Evolutionary conservation across 805 yeast species (phyloP), one percentile per base, ranked within the genome.

Genomic region (Myxozyma kluyveri): DNA sequence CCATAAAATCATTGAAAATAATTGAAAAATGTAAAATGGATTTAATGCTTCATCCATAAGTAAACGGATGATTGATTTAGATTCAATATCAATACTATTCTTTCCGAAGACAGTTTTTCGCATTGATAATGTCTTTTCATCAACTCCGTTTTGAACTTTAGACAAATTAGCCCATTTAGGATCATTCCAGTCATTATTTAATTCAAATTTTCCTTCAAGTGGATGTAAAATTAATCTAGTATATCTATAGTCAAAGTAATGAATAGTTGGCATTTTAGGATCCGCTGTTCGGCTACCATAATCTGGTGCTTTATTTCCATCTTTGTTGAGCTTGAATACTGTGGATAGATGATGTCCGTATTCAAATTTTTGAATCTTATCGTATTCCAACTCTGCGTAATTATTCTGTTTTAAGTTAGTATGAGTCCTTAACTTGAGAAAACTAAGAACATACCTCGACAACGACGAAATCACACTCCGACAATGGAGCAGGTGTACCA

Each of bases 11-110:
- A 93, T 86, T 2, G 97, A 89, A 65, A 91, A 91, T 1, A 91
- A 83, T 72, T 93, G 99, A 67, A 93, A 93, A 39, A 95, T 78
- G 67, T 93, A 93, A 66, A 93, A 93, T 0, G 99, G 99, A 67
- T 93, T 98, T 38, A 93, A 71, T 0, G 89, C 88, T 67, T 93
- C 99, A 63, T 88, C 95, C 23, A 85, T 73, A 32, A 93, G 73
- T 41, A 93, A 75, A 64, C 82, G 81, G 0, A 72, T 31, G 1
- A 81, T 72, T 0, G 90, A 66, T 56, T 89, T 91, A 52, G 86
- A 91, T 47, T 81, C 80, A 60, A 93, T 80, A 50, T 84, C 84
- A 43, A 93, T 79, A 26, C 80, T 71, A 67, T 93, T 93, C 26
- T 72, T 71, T 10, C 91, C 96, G 71, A 93, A 93, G 0, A 89